Conservation (phyloP, 257 asterid species). For the Schizonepeta tenuifolia region DNA sequence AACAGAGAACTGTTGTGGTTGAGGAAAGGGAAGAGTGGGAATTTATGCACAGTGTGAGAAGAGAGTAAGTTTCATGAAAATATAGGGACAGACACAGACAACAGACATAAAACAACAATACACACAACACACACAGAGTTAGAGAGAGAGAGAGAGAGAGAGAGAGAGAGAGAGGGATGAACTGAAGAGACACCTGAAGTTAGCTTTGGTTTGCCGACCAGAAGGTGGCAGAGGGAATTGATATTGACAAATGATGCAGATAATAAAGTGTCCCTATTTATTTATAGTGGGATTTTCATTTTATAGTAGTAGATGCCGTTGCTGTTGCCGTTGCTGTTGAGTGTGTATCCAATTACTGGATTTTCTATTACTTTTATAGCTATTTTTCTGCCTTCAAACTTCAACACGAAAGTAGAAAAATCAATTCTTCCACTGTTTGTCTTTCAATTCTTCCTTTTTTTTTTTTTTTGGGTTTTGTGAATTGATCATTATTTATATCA, state of each 20-base stretch:
- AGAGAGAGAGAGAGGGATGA: slow-evolving; percentile 17
- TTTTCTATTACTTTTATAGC: background rate
- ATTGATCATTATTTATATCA: background rate
- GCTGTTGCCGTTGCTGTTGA: background rate
- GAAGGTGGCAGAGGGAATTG: slow-evolving; percentile 61
- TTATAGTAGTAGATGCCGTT: background rate
- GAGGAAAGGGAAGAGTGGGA: slow-evolving; percentile 32
- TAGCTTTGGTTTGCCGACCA: slow-evolving; percentile 64
- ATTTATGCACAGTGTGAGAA: slow-evolving; percentile 40
- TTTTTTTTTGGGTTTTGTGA: too few species aligned
- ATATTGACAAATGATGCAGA: slow-evolving; percentile 50
- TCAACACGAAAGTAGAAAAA: slow-evolving; percentile 1
- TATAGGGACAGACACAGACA: slow-evolving; percentile 49
- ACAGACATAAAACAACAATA: slow-evolving; percentile 41
- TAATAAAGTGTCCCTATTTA: slow-evolving; percentile 1
- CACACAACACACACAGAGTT: slow-evolving; percentile 32
- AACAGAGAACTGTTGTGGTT: slow-evolving; percentile 40
- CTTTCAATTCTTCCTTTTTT: background rate
- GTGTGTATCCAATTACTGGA: slow-evolving; percentile 11
- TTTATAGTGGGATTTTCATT: background rate
- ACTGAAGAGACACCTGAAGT: slow-evolving; percentile 55
- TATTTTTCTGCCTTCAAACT: background rate
- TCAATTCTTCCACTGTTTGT: background rate
- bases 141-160: slow-evolving; percentile 23
- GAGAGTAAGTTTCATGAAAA: slow-evolving; percentile 32